Conservation (phyloP, 2,329 filamentous ascomycete species). For the Metarhizium rileyi region DNA sequence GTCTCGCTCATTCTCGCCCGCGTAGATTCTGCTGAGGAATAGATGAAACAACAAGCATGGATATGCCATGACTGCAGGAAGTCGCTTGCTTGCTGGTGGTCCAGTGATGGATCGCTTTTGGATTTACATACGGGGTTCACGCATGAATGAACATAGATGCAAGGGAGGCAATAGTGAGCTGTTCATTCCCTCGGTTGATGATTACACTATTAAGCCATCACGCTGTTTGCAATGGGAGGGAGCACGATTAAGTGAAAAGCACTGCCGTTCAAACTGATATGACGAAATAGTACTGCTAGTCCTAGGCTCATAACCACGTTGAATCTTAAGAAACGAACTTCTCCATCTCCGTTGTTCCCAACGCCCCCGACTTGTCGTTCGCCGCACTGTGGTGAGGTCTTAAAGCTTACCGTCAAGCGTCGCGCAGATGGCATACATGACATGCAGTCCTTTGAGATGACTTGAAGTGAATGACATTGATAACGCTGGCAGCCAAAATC, state of each 20-base stretch:
- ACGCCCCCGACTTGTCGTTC: no score
- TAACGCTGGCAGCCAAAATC: no score
- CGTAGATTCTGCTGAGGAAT: neutral
- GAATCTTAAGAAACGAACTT: neutral
- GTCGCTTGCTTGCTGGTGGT: neutral
- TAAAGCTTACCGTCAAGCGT: no score
- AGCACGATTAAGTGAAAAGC: neutral
- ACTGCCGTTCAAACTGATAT: neutral
- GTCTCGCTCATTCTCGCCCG: neutral
- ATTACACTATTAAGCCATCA: neutral
- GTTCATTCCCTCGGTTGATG: neutral
- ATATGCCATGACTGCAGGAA: neutral
- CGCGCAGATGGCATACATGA: no score
- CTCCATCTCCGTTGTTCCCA: neutral
- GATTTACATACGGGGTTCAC: neutral
- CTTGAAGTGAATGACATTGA: no score
- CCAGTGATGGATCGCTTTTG: neutral
- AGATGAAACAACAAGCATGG: neutral
- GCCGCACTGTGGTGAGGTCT: no score
- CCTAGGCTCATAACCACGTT: neutral
- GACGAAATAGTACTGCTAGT: neutral
- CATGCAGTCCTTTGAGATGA: no score
- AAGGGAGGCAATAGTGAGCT: neutral
- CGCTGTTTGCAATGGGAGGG: neutral
- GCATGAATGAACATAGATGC: neutral